Evolutionary conservation across 169 alveolate genomes (phyloP).

Genomic region (Eimeria tenella): DNA sequence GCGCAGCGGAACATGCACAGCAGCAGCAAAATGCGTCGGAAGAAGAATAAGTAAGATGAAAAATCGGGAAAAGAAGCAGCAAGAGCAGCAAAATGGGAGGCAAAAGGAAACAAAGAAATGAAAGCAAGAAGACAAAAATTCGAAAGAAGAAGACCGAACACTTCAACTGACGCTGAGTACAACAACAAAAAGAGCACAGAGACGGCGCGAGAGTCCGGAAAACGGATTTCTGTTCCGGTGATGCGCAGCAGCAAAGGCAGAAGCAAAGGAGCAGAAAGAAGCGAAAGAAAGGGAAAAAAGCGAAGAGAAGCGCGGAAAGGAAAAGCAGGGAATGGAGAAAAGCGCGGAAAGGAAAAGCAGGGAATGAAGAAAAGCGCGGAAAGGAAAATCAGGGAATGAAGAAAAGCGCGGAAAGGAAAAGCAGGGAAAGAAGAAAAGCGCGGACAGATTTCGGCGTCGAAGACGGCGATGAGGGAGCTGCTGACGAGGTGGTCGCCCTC

Average conservation of each 20-base stretch:
- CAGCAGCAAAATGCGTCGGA: too few relatives aligned
- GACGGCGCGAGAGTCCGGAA: too few relatives aligned
- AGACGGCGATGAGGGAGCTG: conserved; percentile 54
- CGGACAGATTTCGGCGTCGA: conserved; percentile 70
- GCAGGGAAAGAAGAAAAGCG: not conserved
- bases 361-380: too few relatives aligned
- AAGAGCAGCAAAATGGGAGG: too few relatives aligned
- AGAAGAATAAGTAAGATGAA: too few relatives aligned
- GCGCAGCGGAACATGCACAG: too few relatives aligned
- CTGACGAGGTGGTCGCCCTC: conserved; percentile 74
- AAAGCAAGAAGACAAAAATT: not conserved
- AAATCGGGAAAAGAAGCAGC: too few relatives aligned
- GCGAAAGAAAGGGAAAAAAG: not conserved
- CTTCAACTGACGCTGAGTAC: too few relatives aligned
- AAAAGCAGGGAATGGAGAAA: not conserved
- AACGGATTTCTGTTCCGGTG: too few relatives aligned
- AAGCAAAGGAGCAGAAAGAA: not conserved
- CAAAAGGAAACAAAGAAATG: not conserved
- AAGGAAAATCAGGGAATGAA: too few relatives aligned
- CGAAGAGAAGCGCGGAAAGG: not conserved
- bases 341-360: not conserved
- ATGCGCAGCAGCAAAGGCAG: too few relatives aligned
- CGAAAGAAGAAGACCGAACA: not conserved
- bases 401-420: not conserved
- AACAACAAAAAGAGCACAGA: too few relatives aligned